Percentiles rank a stretch among this genome's conserved stretches.
phyloP scores from a whole-genome alignment of 73 alveolate genomes.

The Uronychia setigera region DNA sequence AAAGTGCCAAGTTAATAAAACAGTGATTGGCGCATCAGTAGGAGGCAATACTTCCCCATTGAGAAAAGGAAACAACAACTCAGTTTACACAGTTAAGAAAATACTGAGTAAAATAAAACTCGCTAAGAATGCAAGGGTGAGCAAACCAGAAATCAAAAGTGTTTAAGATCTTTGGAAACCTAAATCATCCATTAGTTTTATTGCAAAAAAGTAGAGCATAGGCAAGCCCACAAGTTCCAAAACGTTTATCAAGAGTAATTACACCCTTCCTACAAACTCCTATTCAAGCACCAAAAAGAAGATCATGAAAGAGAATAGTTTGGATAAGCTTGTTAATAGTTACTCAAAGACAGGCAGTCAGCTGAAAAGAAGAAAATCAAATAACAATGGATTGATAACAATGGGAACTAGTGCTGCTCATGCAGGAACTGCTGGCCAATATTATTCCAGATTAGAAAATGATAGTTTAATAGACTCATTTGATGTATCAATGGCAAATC shows the following conservation, averaged over 20 bases:
- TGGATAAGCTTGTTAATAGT: not conserved
- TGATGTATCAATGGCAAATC: not conserved
- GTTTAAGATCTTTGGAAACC: not conserved
- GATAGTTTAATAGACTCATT: not conserved
- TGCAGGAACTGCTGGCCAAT: not conserved
- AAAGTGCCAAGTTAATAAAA: too few species aligned
- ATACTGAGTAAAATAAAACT: not conserved
- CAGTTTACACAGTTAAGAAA: not conserved
- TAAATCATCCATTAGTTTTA: not conserved
- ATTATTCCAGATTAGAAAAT: not conserved
- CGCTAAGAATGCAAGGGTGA: not conserved
- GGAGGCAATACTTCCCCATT: not conserved
- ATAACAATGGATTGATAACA: too few species aligned
- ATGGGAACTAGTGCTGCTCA: too few species aligned
- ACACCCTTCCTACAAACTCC: not conserved
- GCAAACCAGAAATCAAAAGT: not conserved
- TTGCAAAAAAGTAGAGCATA: not conserved
- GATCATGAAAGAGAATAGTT: not conserved
- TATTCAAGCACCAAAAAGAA: not conserved
- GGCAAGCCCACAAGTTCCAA: not conserved
- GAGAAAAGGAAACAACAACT: too few species aligned
- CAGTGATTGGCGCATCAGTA: not conserved
- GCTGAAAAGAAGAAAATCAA: not conserved
- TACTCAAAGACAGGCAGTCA: not conserved
- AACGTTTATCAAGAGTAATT: not conserved